A percentile compares a stretch with the other conserved stretches of the same genome.
Conservation (phyloP, 2,329 filamentous ascomycete genomes). For the Pseudocercospora eumusae region DNA sequence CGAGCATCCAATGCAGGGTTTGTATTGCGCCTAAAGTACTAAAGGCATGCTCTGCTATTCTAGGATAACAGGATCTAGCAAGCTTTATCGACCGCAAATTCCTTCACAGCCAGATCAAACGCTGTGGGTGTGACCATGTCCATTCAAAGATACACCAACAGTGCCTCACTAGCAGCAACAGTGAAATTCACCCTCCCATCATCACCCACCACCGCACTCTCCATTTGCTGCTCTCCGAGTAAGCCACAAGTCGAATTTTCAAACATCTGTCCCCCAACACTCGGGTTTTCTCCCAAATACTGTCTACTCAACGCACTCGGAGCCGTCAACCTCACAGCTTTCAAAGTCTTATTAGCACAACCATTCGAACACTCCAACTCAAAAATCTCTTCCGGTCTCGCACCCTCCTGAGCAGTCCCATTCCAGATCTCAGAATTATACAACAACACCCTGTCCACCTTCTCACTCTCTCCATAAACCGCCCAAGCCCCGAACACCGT, state of each 20-base stretch:
- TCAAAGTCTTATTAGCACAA: not conserved
- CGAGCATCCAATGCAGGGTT: too few relatives aligned
- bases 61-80: too few relatives aligned
- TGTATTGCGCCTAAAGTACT: too few relatives aligned
- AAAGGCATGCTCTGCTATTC: too few relatives aligned
- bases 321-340: slow-evolving; percentile 12
- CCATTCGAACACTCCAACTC: not conserved
- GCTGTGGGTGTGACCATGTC: too few relatives aligned
- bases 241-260: slow-evolving; percentile 4
- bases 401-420: slow-evolving; percentile 10
- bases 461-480: slow-evolving; percentile 3
- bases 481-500: slow-evolving; percentile 43
- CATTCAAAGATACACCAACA: slow-evolving; percentile 10
- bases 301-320: slow-evolving; percentile 8
- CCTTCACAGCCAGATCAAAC: too few relatives aligned
- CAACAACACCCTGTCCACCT: slow-evolving; percentile 14
- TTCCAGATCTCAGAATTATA: slow-evolving; percentile 20
- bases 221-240: not conserved
- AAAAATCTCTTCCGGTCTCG: not conserved
- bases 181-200: slow-evolving; percentile 6
- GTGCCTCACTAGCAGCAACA: slow-evolving; percentile 10
- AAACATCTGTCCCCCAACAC: slow-evolving; percentile 12
- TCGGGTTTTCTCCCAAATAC: slow-evolving; percentile 8
- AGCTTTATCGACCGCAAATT: too few relatives aligned
- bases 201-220: not conserved